A percentile compares a stretch with the other conserved stretches of the same genome.
These are phyloP conservation scores for Chloranthus sessilifolius DNA, from an alignment of 164 flowering plant species.

Conservation along the genomic window DNA sequence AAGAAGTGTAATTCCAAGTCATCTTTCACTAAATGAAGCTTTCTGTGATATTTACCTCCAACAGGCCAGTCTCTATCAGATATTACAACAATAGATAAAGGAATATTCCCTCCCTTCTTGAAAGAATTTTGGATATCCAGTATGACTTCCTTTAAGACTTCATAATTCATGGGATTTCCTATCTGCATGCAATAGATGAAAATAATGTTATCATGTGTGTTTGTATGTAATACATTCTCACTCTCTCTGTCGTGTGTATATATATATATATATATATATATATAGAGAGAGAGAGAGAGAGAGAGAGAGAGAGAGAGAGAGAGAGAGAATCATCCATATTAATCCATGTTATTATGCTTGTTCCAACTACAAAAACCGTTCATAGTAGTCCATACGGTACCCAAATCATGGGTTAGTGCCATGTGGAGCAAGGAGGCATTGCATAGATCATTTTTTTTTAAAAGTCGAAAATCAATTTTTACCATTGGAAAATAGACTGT, in stretches of 20 bases:
- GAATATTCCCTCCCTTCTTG: slow-evolving; percentile 47
- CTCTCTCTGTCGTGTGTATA: not conserved
- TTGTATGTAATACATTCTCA: not conserved
- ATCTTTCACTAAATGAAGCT: too few species aligned
- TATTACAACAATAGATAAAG: slow-evolving; percentile 71
- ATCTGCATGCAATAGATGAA: slow-evolving; percentile 49
- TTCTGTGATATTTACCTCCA: slow-evolving; percentile 52
- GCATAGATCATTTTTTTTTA: too few species aligned
- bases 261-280: not conserved
- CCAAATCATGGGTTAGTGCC: too few species aligned
- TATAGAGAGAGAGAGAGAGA: not conserved
- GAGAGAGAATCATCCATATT: too few species aligned
- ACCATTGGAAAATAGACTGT: too few species aligned
- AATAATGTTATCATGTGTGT: slow-evolving; percentile 4
- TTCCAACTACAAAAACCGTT: too few species aligned
- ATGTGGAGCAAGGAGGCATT: too few species aligned
- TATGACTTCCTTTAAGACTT: slow-evolving; percentile 60
- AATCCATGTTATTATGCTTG: too few species aligned
- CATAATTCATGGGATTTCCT: slow-evolving; percentile 87
- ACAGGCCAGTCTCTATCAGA: slow-evolving; percentile 79
- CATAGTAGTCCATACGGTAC: too few species aligned
- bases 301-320: not conserved
- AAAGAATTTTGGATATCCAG: slow-evolving; percentile 37
- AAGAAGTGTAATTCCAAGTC: not conserved
- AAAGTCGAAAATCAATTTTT: too few species aligned